Conservation (phyloP, 2,329 filamentous ascomycete genomes). For the Lachnellula arida region DNA sequence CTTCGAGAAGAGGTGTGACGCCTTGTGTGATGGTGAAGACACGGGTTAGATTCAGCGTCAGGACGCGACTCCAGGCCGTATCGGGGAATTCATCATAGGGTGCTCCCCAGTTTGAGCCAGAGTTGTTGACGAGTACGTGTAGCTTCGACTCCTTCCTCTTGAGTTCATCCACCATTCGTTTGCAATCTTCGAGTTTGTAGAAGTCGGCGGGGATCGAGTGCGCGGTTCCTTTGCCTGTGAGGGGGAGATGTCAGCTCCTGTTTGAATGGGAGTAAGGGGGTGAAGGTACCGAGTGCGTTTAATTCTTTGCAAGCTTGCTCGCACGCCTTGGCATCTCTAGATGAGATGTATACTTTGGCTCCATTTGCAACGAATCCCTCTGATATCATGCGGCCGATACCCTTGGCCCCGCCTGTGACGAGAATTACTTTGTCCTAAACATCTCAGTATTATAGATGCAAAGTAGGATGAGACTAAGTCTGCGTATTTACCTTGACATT, state of each 20-base stretch:
- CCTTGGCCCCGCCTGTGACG: constrained; percentile 55
- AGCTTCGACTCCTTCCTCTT: constrained; percentile 47
- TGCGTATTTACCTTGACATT: constrained; percentile 48
- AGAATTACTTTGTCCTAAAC: constrained; percentile 50
- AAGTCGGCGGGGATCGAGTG: constrained; percentile 58
- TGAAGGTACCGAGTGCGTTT: constrained; percentile 43
- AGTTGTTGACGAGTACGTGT: constrained; percentile 63
- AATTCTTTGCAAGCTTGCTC: constrained; percentile 54
- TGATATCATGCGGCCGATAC: constrained; percentile 64
- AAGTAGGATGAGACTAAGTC: background rate
- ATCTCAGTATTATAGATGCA: background rate
- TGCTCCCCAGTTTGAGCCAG: constrained; percentile 60
- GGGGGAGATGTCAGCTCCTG: background rate
- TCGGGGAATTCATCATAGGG: constrained; percentile 56
- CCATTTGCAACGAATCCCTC: constrained; percentile 61
- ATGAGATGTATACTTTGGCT: constrained; percentile 66
- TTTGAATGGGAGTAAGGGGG: background rate
- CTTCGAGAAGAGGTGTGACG: constrained; percentile 58
- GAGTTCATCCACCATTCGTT: constrained; percentile 53
- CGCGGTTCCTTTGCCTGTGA: constrained; percentile 46
- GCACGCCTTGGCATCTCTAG: constrained; percentile 57
- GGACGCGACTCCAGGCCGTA: constrained; percentile 51
- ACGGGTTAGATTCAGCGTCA: constrained; percentile 58
- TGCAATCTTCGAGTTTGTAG: constrained; percentile 55
- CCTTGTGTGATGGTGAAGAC: constrained; percentile 61